A percentile compares a stretch with the other conserved stretches of the same genome.
Conservation (phyloP, 768 basidiomycete species). For the Heimioporus sp. region DNA sequence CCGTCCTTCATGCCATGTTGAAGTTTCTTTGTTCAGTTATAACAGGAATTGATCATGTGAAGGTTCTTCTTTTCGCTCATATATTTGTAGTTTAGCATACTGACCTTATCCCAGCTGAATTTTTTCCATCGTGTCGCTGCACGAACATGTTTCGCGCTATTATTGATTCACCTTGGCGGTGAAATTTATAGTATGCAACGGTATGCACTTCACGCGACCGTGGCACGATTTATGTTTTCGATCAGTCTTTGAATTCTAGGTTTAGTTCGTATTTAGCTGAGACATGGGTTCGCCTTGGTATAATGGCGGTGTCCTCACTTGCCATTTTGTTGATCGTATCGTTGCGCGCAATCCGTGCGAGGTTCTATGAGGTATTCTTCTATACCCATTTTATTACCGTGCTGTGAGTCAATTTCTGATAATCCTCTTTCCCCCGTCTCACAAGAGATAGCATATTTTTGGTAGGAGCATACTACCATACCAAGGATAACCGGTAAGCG, state of each 20-base stretch:
- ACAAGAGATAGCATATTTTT: conserved; percentile 30
- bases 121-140: conserved; percentile 49
- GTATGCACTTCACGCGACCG: conserved; percentile 1
- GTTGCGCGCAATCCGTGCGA: conserved; percentile 45
- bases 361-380: conserved; percentile 53
- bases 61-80: conserved; percentile 6
- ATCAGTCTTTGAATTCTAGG: background rate
- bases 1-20: background rate
- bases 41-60: conserved; percentile 28
- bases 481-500: conserved; percentile 19
- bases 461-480: conserved; percentile 42
- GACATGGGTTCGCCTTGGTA: conserved; percentile 31
- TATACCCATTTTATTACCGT: conserved; percentile 44
- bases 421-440: background rate
- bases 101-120: conserved; percentile 32
- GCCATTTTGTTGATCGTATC: conserved; percentile 46
- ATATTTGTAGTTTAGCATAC: background rate
- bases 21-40: conserved; percentile 16
- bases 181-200: background rate
- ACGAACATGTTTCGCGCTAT: conserved; percentile 43
- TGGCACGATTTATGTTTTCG: background rate
- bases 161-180: conserved; percentile 46
- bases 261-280: background rate
- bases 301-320: conserved; percentile 38
- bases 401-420: conserved; percentile 29